Base-by-base conservation (phyloP, 2,329 filamentous ascomycete genomes). In the Hypomyces rosellus region DNA sequence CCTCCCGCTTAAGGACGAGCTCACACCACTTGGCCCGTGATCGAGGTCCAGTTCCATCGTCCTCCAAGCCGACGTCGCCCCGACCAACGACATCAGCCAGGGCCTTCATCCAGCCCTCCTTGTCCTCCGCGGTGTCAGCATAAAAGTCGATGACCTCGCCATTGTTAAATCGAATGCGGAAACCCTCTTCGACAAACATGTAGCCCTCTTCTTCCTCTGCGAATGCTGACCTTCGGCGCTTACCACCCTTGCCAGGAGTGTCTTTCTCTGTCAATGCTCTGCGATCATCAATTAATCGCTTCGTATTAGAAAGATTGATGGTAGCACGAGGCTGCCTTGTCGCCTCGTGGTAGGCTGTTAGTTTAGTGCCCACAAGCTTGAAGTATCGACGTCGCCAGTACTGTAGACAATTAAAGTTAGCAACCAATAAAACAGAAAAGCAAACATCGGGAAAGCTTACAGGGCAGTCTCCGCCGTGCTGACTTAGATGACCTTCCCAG, bases 71-170 rank as follows among this genome's bases (percentile, higher is more conserved):
- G 48, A 74, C 72, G 49, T 75, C 74, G 51, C 75, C 71, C 38
- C 81, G 81, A 34, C 80, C 78, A 53, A 82, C 76, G 48, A 84
- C 76, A 40, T 97, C 90, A 3, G 78, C 78, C 18, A 99, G 81
- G 13, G 89, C 86, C 65, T 84, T 84, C 87, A 99, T 93, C 93
- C 93, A 99, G 49, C 84, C 86, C 42, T 96, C 89, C 72, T 97
- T 99, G 64, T 93, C 86, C 37, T 81, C 81, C 2, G 85, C 81
- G 33, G 83, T 91, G 69, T 97, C 92, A 63, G 92, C 93, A 65
- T 99, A 97, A 67, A 97, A 97, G 74, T 97, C 92, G 65, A 99
- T 99, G 56, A 96, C 84, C 71, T 99, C 93, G 54, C 93, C 93
- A 63, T 99, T 99, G 66, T 89, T 95, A 71, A 99, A 99, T 51